Base-by-base conservation (phyloP, 345 rosid genomes). In the Acer negundo region DNA sequence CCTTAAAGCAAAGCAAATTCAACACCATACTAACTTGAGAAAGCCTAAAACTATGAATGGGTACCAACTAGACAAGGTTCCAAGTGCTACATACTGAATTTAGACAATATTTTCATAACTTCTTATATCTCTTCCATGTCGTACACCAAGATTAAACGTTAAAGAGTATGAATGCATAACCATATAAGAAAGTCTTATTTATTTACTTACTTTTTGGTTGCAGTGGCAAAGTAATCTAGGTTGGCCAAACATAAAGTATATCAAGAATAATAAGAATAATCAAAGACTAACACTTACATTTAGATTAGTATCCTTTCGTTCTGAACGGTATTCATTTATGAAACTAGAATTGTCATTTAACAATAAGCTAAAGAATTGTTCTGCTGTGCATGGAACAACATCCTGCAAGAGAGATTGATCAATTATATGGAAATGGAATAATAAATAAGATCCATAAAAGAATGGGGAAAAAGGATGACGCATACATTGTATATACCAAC, bases 251-350 rank as follows among this genome's bases (percentile, higher is more conserved):
- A 68, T 49, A 22, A 11, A 55, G 66, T 16, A 38, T 22, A 67
- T 53, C 63, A 23, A 40, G 35, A 55, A 53, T 58, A 62, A n/a
- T n/a, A 56, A 47, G 3, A 67, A 58, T 28, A 72, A 19, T 16
- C 56, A 38, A 74, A 6, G 72, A 66, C 13, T 20, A 75, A 56
- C 42, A 84, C 94, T 88, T 89, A 96, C 99, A 46, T 20, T 81
- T 28, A 96, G 93, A 82, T 90, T 88, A 70, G 89, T 87, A 83
- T 95, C 99, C 85, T 90, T 94, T 67, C 99, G 85, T 62, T 64
- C 81, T 77, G 88, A 79, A 66, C 98, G 91, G 80, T 92, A 92
- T 78, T 91, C 93, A 11, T 81, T 84, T 61, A 86, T 85, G 76
- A 84, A 96, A 76, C 76, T 85, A 44, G 98, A 94, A 83, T 79